Conservation (phyloP, 2,329 filamentous ascomycete species). For the Passalora sequoiae region DNA sequence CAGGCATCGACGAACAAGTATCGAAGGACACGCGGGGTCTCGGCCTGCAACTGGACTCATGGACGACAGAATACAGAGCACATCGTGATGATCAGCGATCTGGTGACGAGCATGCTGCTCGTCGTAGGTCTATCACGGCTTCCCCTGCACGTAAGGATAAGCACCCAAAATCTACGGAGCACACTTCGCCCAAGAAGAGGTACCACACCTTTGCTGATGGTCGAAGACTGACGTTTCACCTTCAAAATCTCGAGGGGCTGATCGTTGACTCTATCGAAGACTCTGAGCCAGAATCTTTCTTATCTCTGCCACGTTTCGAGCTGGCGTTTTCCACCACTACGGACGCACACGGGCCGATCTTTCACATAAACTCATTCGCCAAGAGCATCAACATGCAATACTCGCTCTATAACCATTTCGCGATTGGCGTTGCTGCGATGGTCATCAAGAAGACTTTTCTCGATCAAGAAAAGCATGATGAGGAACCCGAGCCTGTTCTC, state of each 20-base stretch:
- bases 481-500: slow-evolving; percentile 14
- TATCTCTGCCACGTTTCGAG: slow-evolving; percentile 82
- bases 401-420: slow-evolving; percentile 89
- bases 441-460: slow-evolving; percentile 55
- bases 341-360: slow-evolving; percentile 79
- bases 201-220: slow-evolving; percentile 61
- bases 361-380: slow-evolving; percentile 78
- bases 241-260: slow-evolving; percentile 79
- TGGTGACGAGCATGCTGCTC: slow-evolving; percentile 33
- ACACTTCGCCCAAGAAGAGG: slow-evolving; percentile 45
- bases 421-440: slow-evolving; percentile 72
- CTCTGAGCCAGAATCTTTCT: slow-evolving; percentile 78
- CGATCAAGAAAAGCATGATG: slow-evolving; percentile 19
- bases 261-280: slow-evolving; percentile 83
- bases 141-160: slow-evolving; percentile 48
- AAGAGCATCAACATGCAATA: slow-evolving; percentile 79
- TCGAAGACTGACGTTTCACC: slow-evolving; percentile 71
- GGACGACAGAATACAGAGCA: slow-evolving; percentile 82
- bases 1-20: slow-evolving; percentile 78
- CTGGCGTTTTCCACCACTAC: slow-evolving; percentile 77
- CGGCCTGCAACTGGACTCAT: slow-evolving; percentile 79
- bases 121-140: slow-evolving; percentile 68
- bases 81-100: slow-evolving; percentile 55
- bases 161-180: slow-evolving; percentile 26
- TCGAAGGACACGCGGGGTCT: slow-evolving; percentile 77